Conservation (phyloP, 2,329 filamentous ascomycete species). For the Talaromyces sp. region DNA sequence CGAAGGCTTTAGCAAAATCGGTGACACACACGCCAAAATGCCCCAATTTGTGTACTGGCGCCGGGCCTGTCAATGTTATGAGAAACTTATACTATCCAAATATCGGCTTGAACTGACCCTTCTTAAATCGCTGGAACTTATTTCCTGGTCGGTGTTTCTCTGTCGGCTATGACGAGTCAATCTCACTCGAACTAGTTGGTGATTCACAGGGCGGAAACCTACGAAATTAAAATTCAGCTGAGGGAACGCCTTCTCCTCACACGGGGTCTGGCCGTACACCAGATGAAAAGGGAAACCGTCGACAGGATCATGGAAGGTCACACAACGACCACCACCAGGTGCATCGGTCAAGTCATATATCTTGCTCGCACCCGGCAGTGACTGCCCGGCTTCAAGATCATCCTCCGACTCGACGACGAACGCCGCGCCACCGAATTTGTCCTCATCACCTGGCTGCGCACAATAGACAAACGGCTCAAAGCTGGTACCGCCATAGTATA, state of each 20-base stretch:
- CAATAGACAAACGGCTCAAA: slow-evolving; percentile 15
- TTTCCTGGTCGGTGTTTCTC: slow-evolving; percentile 15
- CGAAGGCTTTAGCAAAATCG: slow-evolving; percentile 4
- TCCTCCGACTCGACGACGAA: slow-evolving; percentile 12
- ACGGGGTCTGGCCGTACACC: slow-evolving; percentile 26
- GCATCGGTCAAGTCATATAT: slow-evolving; percentile 15
- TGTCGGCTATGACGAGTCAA: slow-evolving; percentile 4
- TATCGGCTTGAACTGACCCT: too few species aligned
- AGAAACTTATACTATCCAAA: too few species aligned
- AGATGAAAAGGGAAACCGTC: slow-evolving; percentile 31
- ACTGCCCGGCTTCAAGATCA: slow-evolving; percentile 11
- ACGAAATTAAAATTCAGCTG: slow-evolving; percentile 15
- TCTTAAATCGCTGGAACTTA: slow-evolving; percentile 13
- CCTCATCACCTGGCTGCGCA: slow-evolving; percentile 7
- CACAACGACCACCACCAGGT: slow-evolving; percentile 30
- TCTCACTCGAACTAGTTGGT: too few species aligned
- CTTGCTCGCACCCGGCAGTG: neutral
- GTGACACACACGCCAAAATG: slow-evolving; percentile 15
- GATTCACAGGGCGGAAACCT: too few species aligned
- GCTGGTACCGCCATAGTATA: slow-evolving; percentile 15
- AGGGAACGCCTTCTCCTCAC: slow-evolving; percentile 5
- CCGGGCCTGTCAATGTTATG: slow-evolving; percentile 13
- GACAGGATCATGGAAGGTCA: slow-evolving; percentile 30
- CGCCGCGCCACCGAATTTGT: slow-evolving; percentile 11
- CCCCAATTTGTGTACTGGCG: slow-evolving; percentile 17